These are phyloP conservation scores for Globisporangium iwayamae DNA, from an alignment of 352 stramenopile species.

Conservation along the genomic window DNA sequence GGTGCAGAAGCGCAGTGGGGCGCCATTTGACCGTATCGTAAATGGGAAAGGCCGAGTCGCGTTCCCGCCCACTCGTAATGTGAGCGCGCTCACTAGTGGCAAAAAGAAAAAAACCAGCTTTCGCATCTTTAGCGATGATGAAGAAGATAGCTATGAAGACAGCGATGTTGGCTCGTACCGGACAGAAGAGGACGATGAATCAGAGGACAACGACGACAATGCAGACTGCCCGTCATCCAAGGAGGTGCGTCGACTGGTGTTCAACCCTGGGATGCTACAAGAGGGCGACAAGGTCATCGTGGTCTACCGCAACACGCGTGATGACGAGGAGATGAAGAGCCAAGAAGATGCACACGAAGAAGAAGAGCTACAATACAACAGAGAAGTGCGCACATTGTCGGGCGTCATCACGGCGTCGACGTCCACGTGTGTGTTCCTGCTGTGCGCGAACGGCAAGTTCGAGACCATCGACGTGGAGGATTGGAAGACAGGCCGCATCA, in stretches of 20 bases:
- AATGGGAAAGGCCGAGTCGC: not conserved
- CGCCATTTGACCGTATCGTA: not conserved
- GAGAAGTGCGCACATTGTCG: constrained; percentile 17
- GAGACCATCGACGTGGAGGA: constrained; percentile 40
- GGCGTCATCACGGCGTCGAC: constrained; percentile 55
- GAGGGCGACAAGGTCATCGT: constrained; percentile 59
- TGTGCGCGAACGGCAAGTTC: constrained; percentile 32
- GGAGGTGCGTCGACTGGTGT: constrained; percentile 23
- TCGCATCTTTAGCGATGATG: constrained; percentile 2
- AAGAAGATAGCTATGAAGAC: constrained; percentile 20
- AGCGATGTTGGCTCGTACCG: constrained; percentile 5
- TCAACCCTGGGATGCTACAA: constrained; percentile 47
- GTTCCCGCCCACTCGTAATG: constrained; percentile 1
- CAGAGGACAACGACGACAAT: not conserved
- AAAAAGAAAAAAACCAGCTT: not conserved
- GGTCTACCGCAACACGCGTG: constrained; percentile 13
- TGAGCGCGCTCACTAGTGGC: not conserved
- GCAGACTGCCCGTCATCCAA: constrained; percentile 4
- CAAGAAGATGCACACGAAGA: not conserved
- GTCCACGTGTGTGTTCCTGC: constrained; percentile 39
- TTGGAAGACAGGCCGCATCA: constrained; percentile 34
- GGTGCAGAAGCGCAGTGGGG: constrained; percentile 11
- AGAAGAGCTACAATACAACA: constrained; percentile 1
- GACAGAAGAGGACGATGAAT: not conserved
- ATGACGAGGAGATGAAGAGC: constrained; percentile 9